Percentiles rank a stretch among this genome's conserved stretches.
Evolutionary conservation across 2,329 filamentous ascomycete species (phyloP).

Genomic region (Beauveria sp.): DNA sequence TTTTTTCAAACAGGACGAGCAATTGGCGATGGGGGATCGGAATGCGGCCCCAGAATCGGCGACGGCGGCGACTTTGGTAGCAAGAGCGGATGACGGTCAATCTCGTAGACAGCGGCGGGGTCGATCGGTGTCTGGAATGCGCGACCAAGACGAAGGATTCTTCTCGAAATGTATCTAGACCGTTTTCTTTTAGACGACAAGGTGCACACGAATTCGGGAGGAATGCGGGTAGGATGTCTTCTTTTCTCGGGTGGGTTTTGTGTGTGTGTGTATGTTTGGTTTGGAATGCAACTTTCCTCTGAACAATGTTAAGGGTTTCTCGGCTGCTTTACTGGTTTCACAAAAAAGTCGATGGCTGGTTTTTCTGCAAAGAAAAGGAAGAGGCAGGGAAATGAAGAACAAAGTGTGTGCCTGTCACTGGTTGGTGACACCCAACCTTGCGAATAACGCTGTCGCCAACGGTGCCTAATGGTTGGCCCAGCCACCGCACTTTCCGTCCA

Average conservation of each 20-base stretch:
- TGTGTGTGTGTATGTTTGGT: background rate
- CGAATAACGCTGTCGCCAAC: background rate
- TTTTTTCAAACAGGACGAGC: background rate
- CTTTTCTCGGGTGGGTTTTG: background rate
- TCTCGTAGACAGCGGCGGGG: background rate
- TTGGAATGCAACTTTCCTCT: constrained; percentile 12
- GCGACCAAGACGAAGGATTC: background rate
- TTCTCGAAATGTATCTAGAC: background rate
- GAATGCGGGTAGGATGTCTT: background rate
- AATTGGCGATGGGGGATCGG: background rate
- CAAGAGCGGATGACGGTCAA: background rate
- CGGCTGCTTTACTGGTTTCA: too few relatives aligned
- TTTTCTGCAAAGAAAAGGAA: background rate
- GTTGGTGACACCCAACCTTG: background rate
- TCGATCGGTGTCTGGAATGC: background rate
- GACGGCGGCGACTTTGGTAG: background rate
- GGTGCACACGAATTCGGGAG: background rate
- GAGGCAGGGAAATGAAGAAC: background rate
- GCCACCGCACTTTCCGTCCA: constrained; percentile 20
- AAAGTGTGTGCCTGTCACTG: background rate
- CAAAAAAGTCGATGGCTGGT: constrained; percentile 11
- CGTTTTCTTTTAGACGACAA: constrained; percentile 2
- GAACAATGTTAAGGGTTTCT: background rate
- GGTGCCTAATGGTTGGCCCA: constrained; percentile 21
- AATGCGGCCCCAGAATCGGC: constrained; percentile 3